Percentiles rank a stretch among this genome's conserved stretches.
Conservation (phyloP, 164 flowering plant genomes). For the Aristolochia fimbriata region DNA sequence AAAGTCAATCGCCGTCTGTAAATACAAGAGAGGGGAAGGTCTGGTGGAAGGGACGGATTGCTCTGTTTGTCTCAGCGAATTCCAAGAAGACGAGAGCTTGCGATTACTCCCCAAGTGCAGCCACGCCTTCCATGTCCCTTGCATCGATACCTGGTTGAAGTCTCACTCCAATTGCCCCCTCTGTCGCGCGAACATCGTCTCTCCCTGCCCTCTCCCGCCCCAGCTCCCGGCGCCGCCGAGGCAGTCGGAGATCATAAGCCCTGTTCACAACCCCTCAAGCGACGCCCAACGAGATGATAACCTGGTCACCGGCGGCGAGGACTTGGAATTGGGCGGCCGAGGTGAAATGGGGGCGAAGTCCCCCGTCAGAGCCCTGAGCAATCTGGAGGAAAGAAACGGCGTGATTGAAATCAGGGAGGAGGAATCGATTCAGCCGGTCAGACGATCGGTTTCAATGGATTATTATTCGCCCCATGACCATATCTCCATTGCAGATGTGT, state of each 20-base stretch:
- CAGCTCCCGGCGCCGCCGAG: conserved; percentile 12
- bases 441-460: conserved; percentile 15
- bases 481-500: conserved; percentile 6
- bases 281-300: conserved; percentile 15
- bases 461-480: not conserved
- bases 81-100: conserved; percentile 56
- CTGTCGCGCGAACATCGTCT: conserved; percentile 50
- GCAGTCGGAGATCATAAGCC: conserved; percentile 8
- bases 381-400: conserved; percentile 20
- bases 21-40: conserved; percentile 60
- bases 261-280: conserved; percentile 3
- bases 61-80: conserved; percentile 73
- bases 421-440: not conserved
- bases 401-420: conserved; percentile 35
- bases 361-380: conserved; percentile 19
- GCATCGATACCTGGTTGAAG: conserved; percentile 82
- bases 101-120: conserved; percentile 77
- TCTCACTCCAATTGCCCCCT: conserved; percentile 79
- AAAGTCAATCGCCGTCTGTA: conserved; percentile 50
- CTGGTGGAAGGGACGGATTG: conserved; percentile 68
- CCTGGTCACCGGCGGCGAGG: conserved; percentile 5
- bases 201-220: conserved; percentile 11
- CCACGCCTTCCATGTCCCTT: conserved; percentile 74
- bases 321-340: conserved; percentile 10
- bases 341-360: conserved; percentile 18